Base-by-base conservation (phyloP, 345 rosid species). In the Pelargonium nanum region DNA sequence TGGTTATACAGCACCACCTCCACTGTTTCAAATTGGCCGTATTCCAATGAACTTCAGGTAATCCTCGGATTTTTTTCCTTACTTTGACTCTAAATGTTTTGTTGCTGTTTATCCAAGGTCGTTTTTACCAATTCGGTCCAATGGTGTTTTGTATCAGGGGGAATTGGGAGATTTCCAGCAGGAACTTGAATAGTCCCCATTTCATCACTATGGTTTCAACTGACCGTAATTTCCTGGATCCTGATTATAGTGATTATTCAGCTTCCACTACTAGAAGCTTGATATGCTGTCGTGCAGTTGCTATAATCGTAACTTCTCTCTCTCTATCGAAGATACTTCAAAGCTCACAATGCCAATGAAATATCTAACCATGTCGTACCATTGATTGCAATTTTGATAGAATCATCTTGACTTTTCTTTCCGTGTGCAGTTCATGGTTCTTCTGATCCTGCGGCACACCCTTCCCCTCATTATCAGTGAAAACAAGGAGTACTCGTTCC, bases 1-100 rank as follows among this genome's bases (percentile, higher is more conserved):
- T 32, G 96, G 81, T 24, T 91, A 91, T 66, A 88, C 95, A 9
- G 88, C 95, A 2, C 96, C 96, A 0, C 76, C 96, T 10, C 94
- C 95, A 1, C 63, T 83, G 74, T 77, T 86, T 69, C 96, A 82
- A 53, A 62, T 88, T 44, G 84, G 87, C 51, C 82, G 77, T 25
- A 75, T 88, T 73, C 98, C 98, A 53, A 64, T 86, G 75, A 81
- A 75, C 77, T 82, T 88, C 75, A 81, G 98, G 88, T 86, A 69
- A 50, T 5, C 28, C 25, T 53, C 1, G 9, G 15, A 13, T 13
- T 26, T 21, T 55, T 19, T 10, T 4, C 54, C 24, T 55, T n/a
- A n/a, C n/a, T n/a, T n/a, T n/a, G n/a, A 3, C 1, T 50, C 26
- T 23, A 54, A 30, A 26, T 44, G 9, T 60, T 44, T 20, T 0